phyloP scores from a whole-genome alignment of 805 yeast species.

The Wickerhamiella allomyrinae region DNA sequence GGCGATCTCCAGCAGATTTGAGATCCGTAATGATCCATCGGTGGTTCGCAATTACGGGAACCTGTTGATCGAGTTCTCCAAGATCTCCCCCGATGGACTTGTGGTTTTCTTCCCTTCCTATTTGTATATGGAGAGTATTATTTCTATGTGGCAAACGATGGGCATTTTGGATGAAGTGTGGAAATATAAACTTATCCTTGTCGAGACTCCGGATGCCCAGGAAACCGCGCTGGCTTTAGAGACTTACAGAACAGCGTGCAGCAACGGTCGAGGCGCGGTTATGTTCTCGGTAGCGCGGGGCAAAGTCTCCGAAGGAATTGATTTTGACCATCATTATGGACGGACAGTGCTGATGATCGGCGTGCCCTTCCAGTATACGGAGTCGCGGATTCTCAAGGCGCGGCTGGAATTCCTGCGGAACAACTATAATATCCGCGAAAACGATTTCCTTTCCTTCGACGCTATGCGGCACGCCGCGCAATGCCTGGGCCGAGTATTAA shows the following conservation, averaged over 20 bases:
- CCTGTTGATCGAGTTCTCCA: slow-evolving; percentile 77
- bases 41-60: slow-evolving; percentile 96
- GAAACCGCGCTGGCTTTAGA: slow-evolving; percentile 93
- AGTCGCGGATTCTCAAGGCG: slow-evolving; percentile 89
- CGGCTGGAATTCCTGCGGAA: slow-evolving; percentile 86
- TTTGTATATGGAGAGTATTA: slow-evolving; percentile 93
- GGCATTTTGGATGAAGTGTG: slow-evolving; percentile 96
- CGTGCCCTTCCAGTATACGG: slow-evolving; percentile 97
- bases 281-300: slow-evolving; percentile 97
- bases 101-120: slow-evolving; percentile 97
- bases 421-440: slow-evolving; percentile 82
- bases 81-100: slow-evolving; percentile 94
- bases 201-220: slow-evolving; percentile 98
- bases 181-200: slow-evolving; percentile 88
- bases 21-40: slow-evolving; percentile 93
- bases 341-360: slow-evolving; percentile 97
- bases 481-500: slow-evolving; percentile 87
- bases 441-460: slow-evolving; percentile 90
- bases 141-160: slow-evolving; percentile 98
- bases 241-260: slow-evolving; percentile 90
- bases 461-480: slow-evolving; percentile 99
- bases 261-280: slow-evolving; percentile 96
- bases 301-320: slow-evolving; percentile 96
- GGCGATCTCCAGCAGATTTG: slow-evolving; percentile 89
- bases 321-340: slow-evolving; percentile 97